These are phyloP conservation scores for Sporothrix schenckii DNA, from an alignment of 2,329 filamentous ascomycete genomes.

Conservation along the genomic window DNA sequence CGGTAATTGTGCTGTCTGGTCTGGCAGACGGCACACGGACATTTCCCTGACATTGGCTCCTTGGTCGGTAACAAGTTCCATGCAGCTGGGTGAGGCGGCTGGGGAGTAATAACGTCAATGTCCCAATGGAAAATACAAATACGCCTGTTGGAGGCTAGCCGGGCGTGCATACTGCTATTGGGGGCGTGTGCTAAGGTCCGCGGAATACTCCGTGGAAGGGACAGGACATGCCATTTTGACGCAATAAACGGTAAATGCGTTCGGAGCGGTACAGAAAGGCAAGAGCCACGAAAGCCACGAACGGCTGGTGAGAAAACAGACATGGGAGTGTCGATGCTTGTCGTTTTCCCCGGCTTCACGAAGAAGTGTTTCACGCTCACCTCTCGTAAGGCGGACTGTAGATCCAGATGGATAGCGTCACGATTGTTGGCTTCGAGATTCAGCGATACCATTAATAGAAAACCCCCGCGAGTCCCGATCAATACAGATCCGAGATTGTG, in stretches of 20 bases:
- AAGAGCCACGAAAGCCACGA: constrained; percentile 15
- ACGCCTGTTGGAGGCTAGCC: background rate
- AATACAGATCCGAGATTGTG: constrained; percentile 4
- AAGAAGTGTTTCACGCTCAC: no score
- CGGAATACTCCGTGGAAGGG: no score
- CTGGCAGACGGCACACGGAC: background rate
- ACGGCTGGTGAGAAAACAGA: background rate
- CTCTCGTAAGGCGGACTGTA: background rate
- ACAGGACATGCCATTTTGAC: no score
- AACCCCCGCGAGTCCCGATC: no score
- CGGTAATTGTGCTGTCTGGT: no score
- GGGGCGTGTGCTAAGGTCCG: background rate
- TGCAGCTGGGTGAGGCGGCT: constrained; percentile 26
- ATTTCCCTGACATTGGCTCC: background rate
- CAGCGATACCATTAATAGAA: constrained; percentile 23
- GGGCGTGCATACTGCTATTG: background rate
- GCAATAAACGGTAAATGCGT: no score
- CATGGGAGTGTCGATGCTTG: background rate
- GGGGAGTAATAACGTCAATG: background rate
- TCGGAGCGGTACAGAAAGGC: constrained; percentile 4
- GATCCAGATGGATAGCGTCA: constrained; percentile 10
- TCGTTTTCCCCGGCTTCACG: no score
- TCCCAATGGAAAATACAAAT: no score
- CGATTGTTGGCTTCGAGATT: background rate
- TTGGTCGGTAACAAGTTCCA: constrained; percentile 27